A percentile compares a stretch with the other conserved stretches of the same genome.
Conservation (phyloP, 257 asterid genomes). For the Ajuga chamaepitys region DNA sequence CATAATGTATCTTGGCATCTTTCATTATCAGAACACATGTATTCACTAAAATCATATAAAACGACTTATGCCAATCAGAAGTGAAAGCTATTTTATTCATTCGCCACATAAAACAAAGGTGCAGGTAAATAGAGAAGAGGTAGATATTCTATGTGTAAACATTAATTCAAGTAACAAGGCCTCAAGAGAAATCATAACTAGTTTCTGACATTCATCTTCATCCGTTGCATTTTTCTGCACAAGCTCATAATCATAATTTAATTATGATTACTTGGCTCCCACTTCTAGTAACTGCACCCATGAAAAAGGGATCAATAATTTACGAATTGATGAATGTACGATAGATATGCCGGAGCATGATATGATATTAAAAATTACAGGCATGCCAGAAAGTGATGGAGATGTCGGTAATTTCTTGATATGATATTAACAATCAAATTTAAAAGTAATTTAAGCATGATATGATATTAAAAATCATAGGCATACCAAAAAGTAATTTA, state of each 20-base stretch:
- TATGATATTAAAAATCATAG: no score
- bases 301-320: constrained; percentile 72
- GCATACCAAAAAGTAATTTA: no score
- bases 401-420: no score
- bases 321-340: no score
- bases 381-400: no score
- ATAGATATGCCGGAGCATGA: no score
- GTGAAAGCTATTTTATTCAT: background rate
- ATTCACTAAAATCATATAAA: background rate
- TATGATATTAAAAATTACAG: no score
- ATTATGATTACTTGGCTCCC: constrained; percentile 78
- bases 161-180: background rate
- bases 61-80: background rate
- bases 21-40: background rate
- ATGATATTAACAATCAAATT: no score
- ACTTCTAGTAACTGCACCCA: constrained; percentile 75
- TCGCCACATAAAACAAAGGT: background rate
- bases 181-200: background rate
- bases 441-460: no score
- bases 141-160: no score
- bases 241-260: constrained; percentile 62
- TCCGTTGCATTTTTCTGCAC: constrained; percentile 33
- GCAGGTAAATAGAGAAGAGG: no score
- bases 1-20: background rate
- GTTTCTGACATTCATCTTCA: constrained; percentile 45